Evolutionary conservation across 2,329 filamentous ascomycete genomes (phyloP), one percentile per base, ranked within the genome.

Genomic region (Coniochaeta pulveracea): DNA sequence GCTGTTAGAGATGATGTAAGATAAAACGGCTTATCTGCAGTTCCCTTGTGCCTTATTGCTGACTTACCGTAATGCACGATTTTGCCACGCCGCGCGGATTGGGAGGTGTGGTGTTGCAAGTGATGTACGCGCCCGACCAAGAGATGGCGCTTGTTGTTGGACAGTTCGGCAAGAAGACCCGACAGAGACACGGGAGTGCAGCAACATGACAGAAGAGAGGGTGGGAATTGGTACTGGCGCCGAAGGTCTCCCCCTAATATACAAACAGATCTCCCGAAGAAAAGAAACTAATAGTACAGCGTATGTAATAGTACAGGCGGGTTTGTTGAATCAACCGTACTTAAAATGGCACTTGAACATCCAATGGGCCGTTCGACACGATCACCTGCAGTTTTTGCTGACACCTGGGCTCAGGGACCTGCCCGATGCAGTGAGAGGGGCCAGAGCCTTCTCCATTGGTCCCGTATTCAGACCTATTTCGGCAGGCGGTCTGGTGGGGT

Each of bases 141-240:
- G 18, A 14, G 28, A 31, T 18, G 18, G 25, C n/a, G n/a, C n/a
- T n/a, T n/a, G n/a, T n/a, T 26, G 28, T 18, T 32, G 30, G 30
- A 25, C 22, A 33, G 22, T 17, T 25, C 30, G 30, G 30, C 21
- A 33, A 19, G 4, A 6, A 12, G n/a, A 19, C 17, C 30, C 30
- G 30, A 33, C 4, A 18, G 30, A 19, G 18, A 10, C 19, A 25
- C 30, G 19, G 15, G 30, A 33, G 15, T 22, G 30, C 12, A 33
- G 22, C 30, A 33, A 33, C 30, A 33, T 33, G 30, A 25, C 30
- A 14, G 28, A 32, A 33, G 19, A 24, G 30, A 33, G 12, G 3
- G 21, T 24, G 12, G 14, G 9, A 17, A 33, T 12, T 12, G 22
- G 10, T 19, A n/a, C 26, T 19, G 22, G 28, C 28, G 28, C 28